Conservation (phyloP, 306 rosid species). For the Ceratonia siliqua region DNA sequence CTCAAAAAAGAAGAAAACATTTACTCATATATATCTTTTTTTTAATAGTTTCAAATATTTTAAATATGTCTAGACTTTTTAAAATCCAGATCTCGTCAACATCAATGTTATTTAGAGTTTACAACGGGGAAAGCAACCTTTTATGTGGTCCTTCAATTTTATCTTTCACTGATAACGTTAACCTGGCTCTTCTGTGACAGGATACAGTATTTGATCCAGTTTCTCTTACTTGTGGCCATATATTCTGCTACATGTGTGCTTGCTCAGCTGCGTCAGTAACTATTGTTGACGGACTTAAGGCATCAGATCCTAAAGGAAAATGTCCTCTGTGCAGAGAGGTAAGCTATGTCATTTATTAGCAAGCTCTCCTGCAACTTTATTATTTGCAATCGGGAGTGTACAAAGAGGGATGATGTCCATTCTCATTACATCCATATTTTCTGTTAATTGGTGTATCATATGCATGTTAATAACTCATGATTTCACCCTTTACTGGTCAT, state of each 20-base stretch:
- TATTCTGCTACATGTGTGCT: slow-evolving; percentile 87
- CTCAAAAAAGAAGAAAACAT: neutral
- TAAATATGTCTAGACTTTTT: neutral
- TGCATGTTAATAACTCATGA: slow-evolving; percentile 7
- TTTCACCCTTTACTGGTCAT: neutral
- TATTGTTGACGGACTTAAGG: slow-evolving; percentile 70
- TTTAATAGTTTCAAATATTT: neutral
- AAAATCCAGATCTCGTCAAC: slow-evolving; percentile 4
- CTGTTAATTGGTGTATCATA: neutral
- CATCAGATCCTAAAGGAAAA: slow-evolving; percentile 55
- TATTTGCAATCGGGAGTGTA: neutral
- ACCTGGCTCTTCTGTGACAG: slow-evolving; percentile 39
- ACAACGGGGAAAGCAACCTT: neutral
- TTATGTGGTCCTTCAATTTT: slow-evolving; percentile 5
- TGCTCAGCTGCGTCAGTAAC: slow-evolving; percentile 90
- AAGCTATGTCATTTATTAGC: slow-evolving; percentile 18
- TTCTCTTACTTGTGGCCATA: slow-evolving; percentile 89
- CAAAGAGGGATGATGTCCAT: neutral
- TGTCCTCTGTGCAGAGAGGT: slow-evolving; percentile 97
- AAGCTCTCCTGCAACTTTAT: slow-evolving; percentile 1
- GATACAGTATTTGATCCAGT: slow-evolving; percentile 95
- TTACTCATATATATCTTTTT: neutral
- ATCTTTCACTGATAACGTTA: slow-evolving; percentile 7
- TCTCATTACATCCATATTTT: neutral
- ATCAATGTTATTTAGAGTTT: neutral